Evolutionary conservation across 805 yeast genomes (phyloP), one percentile per base, ranked within the genome.

Genomic region (Candida broadrunensis): DNA sequence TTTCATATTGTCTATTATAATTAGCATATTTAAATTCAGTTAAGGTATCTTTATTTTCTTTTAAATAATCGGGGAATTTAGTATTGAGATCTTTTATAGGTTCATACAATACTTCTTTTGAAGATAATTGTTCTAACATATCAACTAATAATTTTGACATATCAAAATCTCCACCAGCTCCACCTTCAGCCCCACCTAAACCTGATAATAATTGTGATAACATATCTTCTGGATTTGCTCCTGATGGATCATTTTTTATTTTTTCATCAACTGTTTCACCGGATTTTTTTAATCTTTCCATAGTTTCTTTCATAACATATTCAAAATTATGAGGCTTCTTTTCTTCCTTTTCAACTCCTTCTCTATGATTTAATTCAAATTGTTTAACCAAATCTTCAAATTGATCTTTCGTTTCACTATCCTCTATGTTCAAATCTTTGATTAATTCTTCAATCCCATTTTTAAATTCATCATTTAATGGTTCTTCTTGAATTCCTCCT

Each of bases 51-150:
- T 68, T 67, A 47, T 85, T 73, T 36, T 75, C 77, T 34, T 65
- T 62, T 46, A 91, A 70, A 83, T 87, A 91, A 20, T 61, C 73
- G 2, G 88, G 86, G 58, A 81, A 88, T 55, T 86, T 87, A 11
- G 69, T 64, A 48, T 82, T 78, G 58, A 90, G 72, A 45, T 88
- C 96, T 54, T 83, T 85, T 64, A 91, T 74, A 2, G 98, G 97
- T 50, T 85, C 95, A 56, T 87, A 90, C 29, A 91, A 71, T 16
- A 90, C 85, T 42, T 83, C 90, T 55, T 89, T 91, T 4, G 93
- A 80, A 6, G 93, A 78, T 58, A 91, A 73, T 56, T 89, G 91
- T 46, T 80, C 83, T 52, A 91, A 70, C 80, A 91, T 81, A 27
- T 85, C 88, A 15, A 73, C 75, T 45, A 88, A 64, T 36, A 88